These are phyloP conservation scores for Trypanosoma platydactyli DNA, from an alignment of 208 protist genomes.

Conservation along the genomic window DNA sequence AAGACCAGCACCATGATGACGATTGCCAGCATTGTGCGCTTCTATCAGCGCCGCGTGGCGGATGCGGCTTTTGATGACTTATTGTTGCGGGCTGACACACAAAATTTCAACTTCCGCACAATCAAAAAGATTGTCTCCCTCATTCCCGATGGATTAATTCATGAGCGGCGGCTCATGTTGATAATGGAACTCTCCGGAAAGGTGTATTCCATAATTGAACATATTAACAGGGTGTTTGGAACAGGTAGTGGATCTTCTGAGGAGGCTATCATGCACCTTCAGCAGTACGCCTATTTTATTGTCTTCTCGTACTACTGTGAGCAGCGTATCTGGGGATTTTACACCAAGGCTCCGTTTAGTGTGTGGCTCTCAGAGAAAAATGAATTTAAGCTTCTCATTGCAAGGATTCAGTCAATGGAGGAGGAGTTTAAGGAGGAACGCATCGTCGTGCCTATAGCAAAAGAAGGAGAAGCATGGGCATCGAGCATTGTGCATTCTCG, in stretches of 20 bases:
- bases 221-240: conserved; percentile 79
- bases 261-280: conserved; percentile 80
- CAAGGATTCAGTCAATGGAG: conserved; percentile 63
- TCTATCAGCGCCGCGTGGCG: conserved; percentile 81
- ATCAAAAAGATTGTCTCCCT: conserved; percentile 88
- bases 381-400: conserved; percentile 71
- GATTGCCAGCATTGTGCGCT: conserved; percentile 86
- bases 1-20: conserved; percentile 85
- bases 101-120: conserved; percentile 64
- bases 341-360: conserved; percentile 52
- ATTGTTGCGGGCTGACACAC: conserved; percentile 54
- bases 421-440: conserved; percentile 75
- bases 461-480: conserved; percentile 47
- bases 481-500: conserved; percentile 57
- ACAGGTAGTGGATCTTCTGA: conserved; percentile 43
- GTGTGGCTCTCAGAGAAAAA: conserved; percentile 70
- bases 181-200: conserved; percentile 85
- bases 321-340: conserved; percentile 79
- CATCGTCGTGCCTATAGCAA: conserved; percentile 41
- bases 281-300: conserved; percentile 84
- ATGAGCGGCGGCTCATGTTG: conserved; percentile 77
- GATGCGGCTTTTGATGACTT: conserved; percentile 70
- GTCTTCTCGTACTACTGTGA: conserved; percentile 91
- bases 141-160: conserved; percentile 85
- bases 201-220: conserved; percentile 84